phyloP scores from a whole-genome alignment of 768 basidiomycete species.

The Tricholoma saponaceum region DNA sequence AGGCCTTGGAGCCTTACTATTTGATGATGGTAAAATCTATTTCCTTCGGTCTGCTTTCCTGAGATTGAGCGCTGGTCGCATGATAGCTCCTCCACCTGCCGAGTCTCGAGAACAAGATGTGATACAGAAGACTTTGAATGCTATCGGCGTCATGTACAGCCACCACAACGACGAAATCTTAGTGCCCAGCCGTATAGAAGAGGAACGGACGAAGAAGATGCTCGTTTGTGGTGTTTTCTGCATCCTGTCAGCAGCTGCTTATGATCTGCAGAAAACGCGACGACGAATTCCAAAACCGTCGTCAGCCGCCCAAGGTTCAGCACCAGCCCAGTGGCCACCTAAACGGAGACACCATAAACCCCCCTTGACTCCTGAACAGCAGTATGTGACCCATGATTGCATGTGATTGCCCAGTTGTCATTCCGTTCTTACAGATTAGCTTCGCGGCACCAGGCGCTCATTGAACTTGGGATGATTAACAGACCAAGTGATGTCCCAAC shows the following conservation, averaged over 20 bases:
- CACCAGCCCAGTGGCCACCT: slow-evolving; percentile 61
- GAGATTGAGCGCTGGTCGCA: not conserved
- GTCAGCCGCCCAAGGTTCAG: slow-evolving; percentile 20
- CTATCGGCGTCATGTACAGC: slow-evolving; percentile 65
- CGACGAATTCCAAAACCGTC: slow-evolving; percentile 18
- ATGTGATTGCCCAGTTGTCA: not conserved
- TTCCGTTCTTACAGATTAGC: slow-evolving; percentile 35
- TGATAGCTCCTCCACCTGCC: slow-evolving; percentile 31
- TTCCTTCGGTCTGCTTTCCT: not conserved
- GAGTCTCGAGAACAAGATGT: slow-evolving; percentile 38
- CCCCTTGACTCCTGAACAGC: slow-evolving; percentile 42
- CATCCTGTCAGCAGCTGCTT: not conserved
- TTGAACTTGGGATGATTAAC: slow-evolving; percentile 58
- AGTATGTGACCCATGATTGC: slow-evolving; percentile 31
- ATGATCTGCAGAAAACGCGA: slow-evolving; percentile 26
- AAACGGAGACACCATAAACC: slow-evolving; percentile 52
- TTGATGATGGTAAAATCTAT: slow-evolving; percentile 55
- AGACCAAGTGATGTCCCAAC: slow-evolving; percentile 43
- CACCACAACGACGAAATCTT: slow-evolving; percentile 74
- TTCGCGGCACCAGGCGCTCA: slow-evolving; percentile 54
- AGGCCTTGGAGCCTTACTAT: slow-evolving; percentile 62
- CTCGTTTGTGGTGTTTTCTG: slow-evolving; percentile 36
- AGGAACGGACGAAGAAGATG: slow-evolving; percentile 52
- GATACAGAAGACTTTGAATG: slow-evolving; percentile 50
- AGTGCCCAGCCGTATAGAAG: slow-evolving; percentile 63